These are phyloP conservation scores for Byssothecium circinans DNA, from an alignment of 2,329 filamentous ascomycete species.

Conservation along the genomic window DNA sequence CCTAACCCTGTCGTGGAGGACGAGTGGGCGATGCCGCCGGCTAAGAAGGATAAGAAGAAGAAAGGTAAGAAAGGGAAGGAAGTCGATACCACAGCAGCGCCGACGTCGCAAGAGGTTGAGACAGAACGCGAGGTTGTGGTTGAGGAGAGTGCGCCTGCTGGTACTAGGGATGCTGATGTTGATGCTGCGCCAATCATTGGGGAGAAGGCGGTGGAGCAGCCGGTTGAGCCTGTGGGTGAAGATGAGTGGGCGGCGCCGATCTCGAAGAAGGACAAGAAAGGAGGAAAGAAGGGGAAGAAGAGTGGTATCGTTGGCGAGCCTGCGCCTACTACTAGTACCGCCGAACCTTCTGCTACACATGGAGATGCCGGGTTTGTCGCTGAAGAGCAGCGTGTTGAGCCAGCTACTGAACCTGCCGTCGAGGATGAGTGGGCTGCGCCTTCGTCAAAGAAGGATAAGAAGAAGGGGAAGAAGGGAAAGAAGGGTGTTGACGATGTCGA, in stretches of 20 bases:
- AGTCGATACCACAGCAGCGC: constrained; percentile 19
- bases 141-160: background rate
- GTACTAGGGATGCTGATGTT: background rate
- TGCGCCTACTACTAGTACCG: background rate
- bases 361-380: too few relatives aligned
- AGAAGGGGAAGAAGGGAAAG: constrained; percentile 8
- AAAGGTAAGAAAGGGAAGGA: constrained; percentile 19
- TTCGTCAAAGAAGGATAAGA: constrained; percentile 15
- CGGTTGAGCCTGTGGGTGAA: background rate
- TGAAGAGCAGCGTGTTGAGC: background rate
- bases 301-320: too few relatives aligned
- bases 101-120: background rate
- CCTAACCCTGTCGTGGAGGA: background rate
- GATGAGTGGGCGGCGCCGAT: constrained; percentile 13
- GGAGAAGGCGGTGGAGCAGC: background rate
- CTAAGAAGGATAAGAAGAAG: constrained; percentile 35
- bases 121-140: background rate
- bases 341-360: background rate
- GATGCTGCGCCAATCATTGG: background rate
- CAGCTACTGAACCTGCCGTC: background rate
- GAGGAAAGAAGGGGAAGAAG: constrained; percentile 29
- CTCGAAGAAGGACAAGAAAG: constrained; percentile 34
- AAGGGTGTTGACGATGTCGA: background rate
- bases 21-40: constrained; percentile 15
- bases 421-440: constrained; percentile 8